These are phyloP conservation scores for Penicillium subrubescens DNA, from an alignment of 495 filamentous ascomycete genomes.

Conservation along the genomic window DNA sequence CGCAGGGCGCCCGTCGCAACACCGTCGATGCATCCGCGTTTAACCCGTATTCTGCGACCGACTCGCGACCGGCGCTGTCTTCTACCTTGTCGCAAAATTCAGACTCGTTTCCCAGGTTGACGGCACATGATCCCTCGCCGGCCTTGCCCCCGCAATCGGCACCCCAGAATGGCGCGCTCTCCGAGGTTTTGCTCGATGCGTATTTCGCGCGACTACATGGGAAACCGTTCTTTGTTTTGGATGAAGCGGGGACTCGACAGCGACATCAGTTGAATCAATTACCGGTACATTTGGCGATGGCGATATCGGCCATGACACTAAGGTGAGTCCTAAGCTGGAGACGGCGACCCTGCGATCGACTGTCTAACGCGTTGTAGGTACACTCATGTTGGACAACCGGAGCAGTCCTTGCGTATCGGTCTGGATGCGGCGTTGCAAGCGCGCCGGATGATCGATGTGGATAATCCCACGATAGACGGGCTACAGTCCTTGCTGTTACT, in stretches of 20 bases:
- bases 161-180: slow-evolving; percentile 39
- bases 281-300: slow-evolving; percentile 62
- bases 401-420: slow-evolving; percentile 57
- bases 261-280: slow-evolving; percentile 66
- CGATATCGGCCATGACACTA: slow-evolving; percentile 71
- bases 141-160: slow-evolving; percentile 28
- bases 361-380: slow-evolving; percentile 48
- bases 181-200: slow-evolving; percentile 67
- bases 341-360: not conserved
- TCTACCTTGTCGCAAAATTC: slow-evolving; percentile 13
- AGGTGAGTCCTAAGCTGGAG: slow-evolving; percentile 49
- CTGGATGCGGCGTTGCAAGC: slow-evolving; percentile 70
- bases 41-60: slow-evolving; percentile 14
- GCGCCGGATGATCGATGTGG: slow-evolving; percentile 69
- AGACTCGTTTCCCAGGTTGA: slow-evolving; percentile 18
- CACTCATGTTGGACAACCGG: slow-evolving; percentile 59
- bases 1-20: slow-evolving; percentile 22
- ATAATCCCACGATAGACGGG: slow-evolving; percentile 75
- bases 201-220: slow-evolving; percentile 78
- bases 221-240: slow-evolving; percentile 76
- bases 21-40: slow-evolving; percentile 28
- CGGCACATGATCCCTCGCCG: slow-evolving; percentile 6
- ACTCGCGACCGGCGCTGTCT: slow-evolving; percentile 15
- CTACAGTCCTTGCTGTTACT: slow-evolving; percentile 77
- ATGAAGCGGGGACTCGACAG: slow-evolving; percentile 71